phyloP scores from a whole-genome alignment of 1,139 yeast species.

The Pichia inconspicua region DNA sequence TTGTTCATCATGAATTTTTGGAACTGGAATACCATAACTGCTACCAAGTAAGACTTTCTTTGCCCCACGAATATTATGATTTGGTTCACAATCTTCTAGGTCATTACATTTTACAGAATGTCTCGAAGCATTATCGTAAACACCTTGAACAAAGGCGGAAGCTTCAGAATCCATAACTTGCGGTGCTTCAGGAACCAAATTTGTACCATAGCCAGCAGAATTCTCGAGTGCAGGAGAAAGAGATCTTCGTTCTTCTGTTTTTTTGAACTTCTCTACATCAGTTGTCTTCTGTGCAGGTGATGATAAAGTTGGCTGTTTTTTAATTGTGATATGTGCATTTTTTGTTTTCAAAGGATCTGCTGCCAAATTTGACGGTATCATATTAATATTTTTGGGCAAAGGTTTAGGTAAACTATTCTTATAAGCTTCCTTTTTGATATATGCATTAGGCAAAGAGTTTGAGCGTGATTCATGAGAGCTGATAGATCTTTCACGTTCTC shows the following conservation, averaged over 20 bases:
- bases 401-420: constrained; percentile 17
- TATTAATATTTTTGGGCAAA: constrained; percentile 17
- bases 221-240: neutral
- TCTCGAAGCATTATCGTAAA: constrained; percentile 22
- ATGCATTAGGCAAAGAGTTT: constrained; percentile 2
- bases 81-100: constrained; percentile 5
- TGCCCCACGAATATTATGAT: constrained; percentile 2
- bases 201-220: constrained; percentile 1
- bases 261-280: neutral
- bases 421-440: constrained; percentile 9
- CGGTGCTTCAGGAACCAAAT: constrained; percentile 1
- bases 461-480: constrained; percentile 3
- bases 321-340: constrained; percentile 63
- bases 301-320: constrained; percentile 35
- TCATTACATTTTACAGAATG: constrained; percentile 10
- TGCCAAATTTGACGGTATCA: constrained; percentile 65
- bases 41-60: constrained; percentile 8
- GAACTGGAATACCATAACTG: constrained; percentile 15
- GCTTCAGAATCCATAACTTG: constrained; percentile 42
- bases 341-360: constrained; percentile 71
- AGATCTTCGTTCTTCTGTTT: constrained; percentile 1
- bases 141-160: constrained; percentile 36
- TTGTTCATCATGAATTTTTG: constrained; percentile 1
- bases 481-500: constrained; percentile 2
- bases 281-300: neutral